Conservation (phyloP, 2,329 filamentous ascomycete species). For the Diplodia sapinea region DNA sequence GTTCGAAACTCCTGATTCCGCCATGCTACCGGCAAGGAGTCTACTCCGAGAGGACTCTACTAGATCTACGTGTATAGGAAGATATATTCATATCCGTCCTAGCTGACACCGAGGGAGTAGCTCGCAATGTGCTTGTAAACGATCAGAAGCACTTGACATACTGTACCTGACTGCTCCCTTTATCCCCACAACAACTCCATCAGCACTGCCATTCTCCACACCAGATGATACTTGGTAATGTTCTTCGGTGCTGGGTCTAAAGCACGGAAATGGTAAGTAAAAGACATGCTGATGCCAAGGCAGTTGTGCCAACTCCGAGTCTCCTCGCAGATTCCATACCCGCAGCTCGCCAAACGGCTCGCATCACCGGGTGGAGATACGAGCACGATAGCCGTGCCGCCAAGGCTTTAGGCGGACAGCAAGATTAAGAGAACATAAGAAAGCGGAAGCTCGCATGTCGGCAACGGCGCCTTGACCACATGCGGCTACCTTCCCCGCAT, state of each 20-base stretch:
- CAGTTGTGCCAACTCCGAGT: not conserved
- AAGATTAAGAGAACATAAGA: not conserved
- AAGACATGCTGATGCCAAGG: too few species aligned
- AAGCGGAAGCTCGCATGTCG: not conserved
- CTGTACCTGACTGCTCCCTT: too few species aligned
- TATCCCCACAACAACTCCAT: too few species aligned
- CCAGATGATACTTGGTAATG: too few species aligned
- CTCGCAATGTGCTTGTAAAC: not conserved
- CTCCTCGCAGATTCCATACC: not conserved
- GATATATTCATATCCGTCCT: not conserved
- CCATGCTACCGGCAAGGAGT: not conserved
- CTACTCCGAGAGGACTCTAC: not conserved
- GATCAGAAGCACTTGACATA: not conserved
- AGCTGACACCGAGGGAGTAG: too few species aligned
- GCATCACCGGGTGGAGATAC: not conserved
- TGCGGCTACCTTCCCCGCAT: slow-evolving; percentile 18
- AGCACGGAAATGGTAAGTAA: too few species aligned
- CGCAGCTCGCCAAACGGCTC: not conserved
- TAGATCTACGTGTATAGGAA: not conserved
- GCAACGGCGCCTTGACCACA: slow-evolving; percentile 9
- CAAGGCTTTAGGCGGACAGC: not conserved
- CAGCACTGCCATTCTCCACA: too few species aligned
- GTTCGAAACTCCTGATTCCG: not conserved
- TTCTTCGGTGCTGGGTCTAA: too few species aligned
- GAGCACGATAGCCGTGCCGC: not conserved